Base-by-base conservation (phyloP, 139 green algal genomes). In the Picochlorum sp. region DNA sequence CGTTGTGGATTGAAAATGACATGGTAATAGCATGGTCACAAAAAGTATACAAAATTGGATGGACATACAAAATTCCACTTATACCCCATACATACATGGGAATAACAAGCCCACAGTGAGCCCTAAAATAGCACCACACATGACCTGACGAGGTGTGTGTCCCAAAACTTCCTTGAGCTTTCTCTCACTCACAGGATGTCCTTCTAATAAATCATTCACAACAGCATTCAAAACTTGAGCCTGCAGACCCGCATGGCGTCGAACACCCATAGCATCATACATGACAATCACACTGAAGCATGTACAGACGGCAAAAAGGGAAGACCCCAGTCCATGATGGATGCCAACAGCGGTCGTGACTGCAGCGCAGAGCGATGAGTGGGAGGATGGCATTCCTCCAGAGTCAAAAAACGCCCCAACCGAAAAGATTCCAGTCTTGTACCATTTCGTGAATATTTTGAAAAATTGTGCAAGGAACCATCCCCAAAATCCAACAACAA, bases 301-400 rank as follows among this genome's bases (percentile, higher is more conserved):
- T 3, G 96, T 67, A 20, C 69, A 76, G 16, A 96, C 65, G 0
- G 93, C 84, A 71, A 98, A 99, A 3, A 96, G 62, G 2, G 85
- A 58, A 64, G 76, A 89, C 50, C 74, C 75, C 26, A 98, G 56
- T 8, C 93, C 93, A 38, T 95, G 79, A 58, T 85, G 71, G 41
- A 95, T 68, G 1, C 82, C 93, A 7, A 98, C 75, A 11, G 89
- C 85, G 6, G 89, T 95, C 9, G 94, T 96, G 2, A 98, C 73
- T 24, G 79, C 81, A 68, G 85, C 76, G 66, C 83, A 94, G 4
- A 98, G 80, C 1, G 91, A 77, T 2, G 92, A 95, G 75, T 99
- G 93, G 13, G 89, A 97, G 4, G 92, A 98, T 4, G 93, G 93
- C 92, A 98, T 99, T 66, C 93, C 93, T 28, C 93, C 93, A n/a